Base-by-base conservation (phyloP, 495 filamentous ascomycete genomes). In the Xylaria cubensis region DNA sequence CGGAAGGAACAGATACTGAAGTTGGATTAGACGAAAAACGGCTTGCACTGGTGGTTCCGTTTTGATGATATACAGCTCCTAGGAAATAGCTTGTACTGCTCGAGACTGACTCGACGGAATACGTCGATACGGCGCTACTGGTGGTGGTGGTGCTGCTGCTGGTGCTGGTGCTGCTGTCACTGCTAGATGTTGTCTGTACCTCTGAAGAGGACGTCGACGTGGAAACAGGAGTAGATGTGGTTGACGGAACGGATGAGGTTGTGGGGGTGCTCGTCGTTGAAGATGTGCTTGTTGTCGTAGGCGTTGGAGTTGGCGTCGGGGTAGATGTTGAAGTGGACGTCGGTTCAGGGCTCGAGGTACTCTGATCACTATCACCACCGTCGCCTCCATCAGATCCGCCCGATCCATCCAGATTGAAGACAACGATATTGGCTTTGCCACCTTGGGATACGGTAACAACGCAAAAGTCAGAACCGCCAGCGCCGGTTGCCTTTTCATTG, bases 381-480 rank as follows among this genome's bases (percentile, higher is more conserved):
- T 50, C 58, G 15, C 29, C 55, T n/a, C 61, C 51, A 64, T 70
- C 63, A 15, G 53, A 56, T 56, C 75, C 75, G 50, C 41, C 69
- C 8, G 72, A 82, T 3, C 84, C 84, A 55, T 85, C 82, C 4
- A 82, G 74, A 75, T 82, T 84, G 65, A 80, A 84, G 39, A 94
- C 89, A 46, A 93, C 89, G 74, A 94, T 87, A 71, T 89, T 91
- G 63, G 92, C 93, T 64, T 83, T 88, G 55, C 79, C 75, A 59
- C 92, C 93, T 71, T 87, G 87, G 44, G 91, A 90, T 21, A 94
- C 88, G 48, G 92, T 94, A 15, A 93, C 92, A 66, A 94, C 92
- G 76, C 93, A 95, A 79, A 93, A 94, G 46, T 86, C 83, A n/a
- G 87, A 91, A 73, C 88, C 91, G 26, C 91, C 92, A 39, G 91